Conservation (phyloP, 1,139 yeast species). For the Arxiozyma slooffiae region DNA sequence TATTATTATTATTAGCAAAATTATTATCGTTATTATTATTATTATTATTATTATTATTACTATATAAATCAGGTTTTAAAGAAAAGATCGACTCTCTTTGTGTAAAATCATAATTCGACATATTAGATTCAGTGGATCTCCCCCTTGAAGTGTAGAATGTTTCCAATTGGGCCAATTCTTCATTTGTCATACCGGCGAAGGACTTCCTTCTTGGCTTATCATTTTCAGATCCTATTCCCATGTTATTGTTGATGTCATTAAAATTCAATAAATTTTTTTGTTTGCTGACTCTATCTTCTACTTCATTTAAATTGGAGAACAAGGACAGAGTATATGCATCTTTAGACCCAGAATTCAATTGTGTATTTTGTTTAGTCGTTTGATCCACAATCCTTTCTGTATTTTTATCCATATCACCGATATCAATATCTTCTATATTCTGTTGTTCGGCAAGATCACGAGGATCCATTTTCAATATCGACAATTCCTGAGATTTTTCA, state of each 20-base stretch:
- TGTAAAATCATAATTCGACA: conserved; percentile 29
- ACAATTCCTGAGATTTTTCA: conserved; percentile 7
- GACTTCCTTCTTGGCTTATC: conserved; percentile 38
- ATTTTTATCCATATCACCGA: conserved; percentile 15
- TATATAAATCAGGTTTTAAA: background rate
- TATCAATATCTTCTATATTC: conserved; percentile 18
- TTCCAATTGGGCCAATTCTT: conserved; percentile 53
- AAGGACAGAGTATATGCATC: conserved; percentile 26
- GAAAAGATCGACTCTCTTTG: conserved; percentile 20
- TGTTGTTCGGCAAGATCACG: conserved; percentile 12
- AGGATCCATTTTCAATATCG: conserved; percentile 23
- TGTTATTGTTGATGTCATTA: background rate
- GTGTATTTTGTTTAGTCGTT: conserved; percentile 24
- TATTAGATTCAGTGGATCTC: conserved; percentile 19
- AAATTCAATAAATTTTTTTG: background rate
- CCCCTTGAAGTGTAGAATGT: conserved; percentile 38
- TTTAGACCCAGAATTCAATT: conserved; percentile 25
- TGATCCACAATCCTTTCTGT: conserved; percentile 15
- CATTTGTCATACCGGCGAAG: conserved; percentile 53
- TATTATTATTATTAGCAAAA: background rate
- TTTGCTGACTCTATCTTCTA: conserved; percentile 24
- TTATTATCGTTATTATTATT: no score
- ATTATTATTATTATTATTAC: conserved; percentile 1
- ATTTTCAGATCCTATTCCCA: background rate
- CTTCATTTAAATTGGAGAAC: conserved; percentile 28